These are phyloP conservation scores for Schwanniomyces sp. DNA, from an alignment of 805 yeast genomes.

Conservation along the genomic window DNA sequence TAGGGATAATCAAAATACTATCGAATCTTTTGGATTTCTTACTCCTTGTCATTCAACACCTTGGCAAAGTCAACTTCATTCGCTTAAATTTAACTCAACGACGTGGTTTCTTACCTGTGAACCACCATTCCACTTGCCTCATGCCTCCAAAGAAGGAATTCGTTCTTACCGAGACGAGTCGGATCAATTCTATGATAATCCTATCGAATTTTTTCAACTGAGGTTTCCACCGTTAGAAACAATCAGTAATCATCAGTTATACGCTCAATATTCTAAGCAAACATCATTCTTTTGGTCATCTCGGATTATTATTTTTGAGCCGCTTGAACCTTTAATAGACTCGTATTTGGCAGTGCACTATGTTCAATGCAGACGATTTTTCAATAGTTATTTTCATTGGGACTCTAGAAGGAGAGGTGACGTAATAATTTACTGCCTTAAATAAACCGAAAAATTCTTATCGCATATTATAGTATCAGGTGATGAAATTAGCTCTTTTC, in stretches of 20 bases:
- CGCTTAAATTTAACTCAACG: constrained; percentile 35
- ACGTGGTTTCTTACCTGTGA: constrained; percentile 88
- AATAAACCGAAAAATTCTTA: neutral
- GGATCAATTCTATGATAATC: constrained; percentile 74
- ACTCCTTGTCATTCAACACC: constrained; percentile 99
- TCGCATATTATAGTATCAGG: neutral
- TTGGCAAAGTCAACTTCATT: constrained; percentile 81
- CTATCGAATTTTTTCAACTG: constrained; percentile 51
- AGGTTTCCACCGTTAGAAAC: constrained; percentile 45
- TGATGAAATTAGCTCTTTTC: neutral
- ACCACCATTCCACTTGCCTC: constrained; percentile 64
- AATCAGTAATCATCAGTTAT: neutral
- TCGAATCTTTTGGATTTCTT: constrained; percentile 68
- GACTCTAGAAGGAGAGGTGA: constrained; percentile 80
- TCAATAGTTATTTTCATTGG: constrained; percentile 85
- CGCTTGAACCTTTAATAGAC: constrained; percentile 48
- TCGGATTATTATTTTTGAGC: constrained; percentile 71
- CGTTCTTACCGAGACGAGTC: constrained; percentile 76
- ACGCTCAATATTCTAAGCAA: neutral
- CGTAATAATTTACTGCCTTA: constrained; percentile 56
- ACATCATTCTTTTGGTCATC: constrained; percentile 57
- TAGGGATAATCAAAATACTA: constrained; percentile 31
- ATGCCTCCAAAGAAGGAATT: constrained; percentile 21
- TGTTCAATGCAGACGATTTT: constrained; percentile 51
- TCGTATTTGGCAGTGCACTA: constrained; percentile 42